Evolutionary conservation across 495 filamentous ascomycete species (phyloP).

Genomic region (Penicillium mononematosum): DNA sequence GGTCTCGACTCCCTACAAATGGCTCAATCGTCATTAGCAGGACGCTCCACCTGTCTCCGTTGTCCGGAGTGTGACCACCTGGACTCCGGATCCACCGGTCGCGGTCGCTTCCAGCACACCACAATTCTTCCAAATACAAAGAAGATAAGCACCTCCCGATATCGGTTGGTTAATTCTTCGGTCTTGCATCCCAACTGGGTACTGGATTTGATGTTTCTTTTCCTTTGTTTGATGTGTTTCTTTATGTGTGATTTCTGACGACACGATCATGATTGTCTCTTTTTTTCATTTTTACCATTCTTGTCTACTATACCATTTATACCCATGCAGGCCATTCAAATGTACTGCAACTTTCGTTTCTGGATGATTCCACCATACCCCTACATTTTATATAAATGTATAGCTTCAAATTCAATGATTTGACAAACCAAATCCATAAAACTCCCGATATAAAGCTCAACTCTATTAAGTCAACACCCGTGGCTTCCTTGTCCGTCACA

Average conservation of each 20-base stretch:
- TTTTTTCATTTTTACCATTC: not conserved
- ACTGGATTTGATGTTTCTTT: not conserved
- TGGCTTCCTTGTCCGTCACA: not conserved
- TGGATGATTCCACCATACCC: not conserved
- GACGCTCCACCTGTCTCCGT: not conserved
- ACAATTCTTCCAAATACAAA: not conserved
- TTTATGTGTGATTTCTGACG: not conserved
- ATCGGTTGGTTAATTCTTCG: not conserved
- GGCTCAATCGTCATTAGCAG: not conserved
- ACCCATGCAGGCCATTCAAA: constrained; percentile 5
- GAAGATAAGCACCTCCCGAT: constrained; percentile 1
- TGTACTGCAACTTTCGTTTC: not conserved
- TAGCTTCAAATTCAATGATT: not conserved
- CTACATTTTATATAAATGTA: not conserved
- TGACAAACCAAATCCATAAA: no score
- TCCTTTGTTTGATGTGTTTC: constrained; percentile 3
- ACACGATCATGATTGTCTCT: constrained; percentile 5
- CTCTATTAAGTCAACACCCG: not conserved
- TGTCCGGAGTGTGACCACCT: not conserved
- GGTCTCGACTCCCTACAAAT: constrained; percentile 1
- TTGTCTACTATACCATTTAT: not conserved
- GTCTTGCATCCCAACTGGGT: not conserved
- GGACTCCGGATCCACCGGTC: not conserved
- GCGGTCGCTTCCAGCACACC: not conserved
- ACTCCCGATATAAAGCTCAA: not conserved